Evolutionary conservation across 306 rosid genomes (phyloP).

Genomic region (Glycyrrhiza uralensis): DNA sequence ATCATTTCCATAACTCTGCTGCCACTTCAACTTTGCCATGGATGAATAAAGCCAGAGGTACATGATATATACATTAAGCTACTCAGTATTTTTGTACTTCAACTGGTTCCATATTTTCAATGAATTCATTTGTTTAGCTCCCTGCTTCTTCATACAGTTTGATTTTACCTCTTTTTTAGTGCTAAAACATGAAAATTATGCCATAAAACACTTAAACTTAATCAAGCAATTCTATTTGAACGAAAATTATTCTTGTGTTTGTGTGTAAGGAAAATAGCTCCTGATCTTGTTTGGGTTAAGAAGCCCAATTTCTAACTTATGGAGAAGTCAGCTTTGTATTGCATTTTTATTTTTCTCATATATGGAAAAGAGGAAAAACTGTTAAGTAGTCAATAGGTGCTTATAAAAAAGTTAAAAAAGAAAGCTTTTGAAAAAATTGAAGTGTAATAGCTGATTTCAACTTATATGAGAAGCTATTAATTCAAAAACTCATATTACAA

Average conservation of each 20-base stretch:
- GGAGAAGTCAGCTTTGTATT: too few species aligned
- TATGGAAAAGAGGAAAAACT: too few species aligned
- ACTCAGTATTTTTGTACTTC: conserved; percentile 24
- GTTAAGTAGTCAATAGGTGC: too few species aligned
- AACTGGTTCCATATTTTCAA: conserved; percentile 26
- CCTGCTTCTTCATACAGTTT: conserved; percentile 19
- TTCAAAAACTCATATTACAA: too few species aligned
- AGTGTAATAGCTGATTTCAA: too few species aligned
- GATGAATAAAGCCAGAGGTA: conserved; percentile 53
- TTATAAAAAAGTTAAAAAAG: too few species aligned
- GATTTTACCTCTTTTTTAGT: conserved; percentile 24
- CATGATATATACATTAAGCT: conserved; percentile 28
- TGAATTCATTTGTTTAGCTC: conserved; percentile 26
- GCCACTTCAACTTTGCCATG: conserved; percentile 41
- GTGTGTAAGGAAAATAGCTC: neutral
- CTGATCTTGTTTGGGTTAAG: neutral
- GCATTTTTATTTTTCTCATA: too few species aligned
- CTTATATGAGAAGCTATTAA: too few species aligned
- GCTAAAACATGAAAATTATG: conserved; percentile 34
- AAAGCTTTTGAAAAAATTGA: too few species aligned
- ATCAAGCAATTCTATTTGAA: conserved; percentile 14
- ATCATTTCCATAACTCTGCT: conserved; percentile 47
- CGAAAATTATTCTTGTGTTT: conserved; percentile 9
- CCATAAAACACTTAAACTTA: neutral
- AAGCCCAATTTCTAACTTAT: too few species aligned